Evolutionary conservation across 768 basidiomycete genomes (phyloP).

Genomic region (Tricholoma sp.): DNA sequence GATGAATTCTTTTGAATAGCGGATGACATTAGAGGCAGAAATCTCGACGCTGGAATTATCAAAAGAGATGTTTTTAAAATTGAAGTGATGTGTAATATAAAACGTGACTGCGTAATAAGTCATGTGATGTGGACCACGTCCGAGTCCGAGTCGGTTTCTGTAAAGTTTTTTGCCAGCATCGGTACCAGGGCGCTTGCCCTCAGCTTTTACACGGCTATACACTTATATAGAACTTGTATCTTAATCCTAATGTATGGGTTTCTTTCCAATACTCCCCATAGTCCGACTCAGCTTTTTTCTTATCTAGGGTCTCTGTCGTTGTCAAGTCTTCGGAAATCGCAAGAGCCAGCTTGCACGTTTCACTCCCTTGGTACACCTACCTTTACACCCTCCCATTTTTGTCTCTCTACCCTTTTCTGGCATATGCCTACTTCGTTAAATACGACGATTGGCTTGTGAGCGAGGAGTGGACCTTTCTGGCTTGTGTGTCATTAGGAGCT

Average conservation of each 20-base stretch:
- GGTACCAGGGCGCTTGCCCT: no score
- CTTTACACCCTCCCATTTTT: constrained; percentile 75
- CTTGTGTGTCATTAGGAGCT: constrained; percentile 76
- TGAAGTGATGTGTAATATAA: constrained; percentile 33
- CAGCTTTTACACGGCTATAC: not conserved
- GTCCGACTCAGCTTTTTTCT: not conserved
- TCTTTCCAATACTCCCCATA: not conserved
- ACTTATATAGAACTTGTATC: not conserved
- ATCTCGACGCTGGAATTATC: constrained; percentile 65
- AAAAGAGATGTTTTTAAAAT: constrained; percentile 68
- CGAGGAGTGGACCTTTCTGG: constrained; percentile 98
- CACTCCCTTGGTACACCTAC: constrained; percentile 64
- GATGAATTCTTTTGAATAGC: constrained; percentile 36
- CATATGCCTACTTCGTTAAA: constrained; percentile 87
- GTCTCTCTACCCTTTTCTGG: constrained; percentile 75
- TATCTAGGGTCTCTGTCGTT: constrained; percentile 39
- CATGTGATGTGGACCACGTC: not conserved
- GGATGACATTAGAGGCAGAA: constrained; percentile 75
- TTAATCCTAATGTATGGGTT: constrained; percentile 10
- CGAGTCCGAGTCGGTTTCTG: no score
- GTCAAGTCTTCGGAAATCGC: constrained; percentile 67
- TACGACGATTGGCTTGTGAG: constrained; percentile 90
- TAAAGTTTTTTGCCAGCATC: not conserved
- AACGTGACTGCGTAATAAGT: not conserved
- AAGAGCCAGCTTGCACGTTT: constrained; percentile 58